Conservation (phyloP, 192 early-diverging fungal genomes). For the Backusella sp. region DNA sequence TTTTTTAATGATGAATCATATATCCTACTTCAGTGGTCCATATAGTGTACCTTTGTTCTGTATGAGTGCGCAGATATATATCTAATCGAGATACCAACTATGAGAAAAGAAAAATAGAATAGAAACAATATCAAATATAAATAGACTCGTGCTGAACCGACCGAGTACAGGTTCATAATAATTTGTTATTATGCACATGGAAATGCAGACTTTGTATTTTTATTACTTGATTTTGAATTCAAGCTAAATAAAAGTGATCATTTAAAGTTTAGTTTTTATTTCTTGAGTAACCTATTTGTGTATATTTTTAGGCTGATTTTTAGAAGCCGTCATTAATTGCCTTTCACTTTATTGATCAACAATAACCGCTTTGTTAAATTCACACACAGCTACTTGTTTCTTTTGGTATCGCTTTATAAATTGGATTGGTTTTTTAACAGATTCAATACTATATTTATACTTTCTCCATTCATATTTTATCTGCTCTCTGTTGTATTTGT, state of each 20-base stretch:
- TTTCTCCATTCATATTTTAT: slow-evolving; percentile 2
- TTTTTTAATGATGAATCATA: neutral
- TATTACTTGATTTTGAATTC: neutral
- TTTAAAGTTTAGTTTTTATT: slow-evolving; percentile 8
- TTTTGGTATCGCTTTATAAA: neutral
- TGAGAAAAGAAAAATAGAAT: neutral
- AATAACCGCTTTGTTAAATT: neutral
- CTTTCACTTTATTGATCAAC: neutral
- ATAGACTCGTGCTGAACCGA: neutral
- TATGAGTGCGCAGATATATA: neutral
- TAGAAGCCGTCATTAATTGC: neutral
- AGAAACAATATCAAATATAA: neutral
- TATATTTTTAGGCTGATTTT: neutral
- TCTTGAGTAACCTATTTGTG: neutral
- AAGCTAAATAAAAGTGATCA: neutral
- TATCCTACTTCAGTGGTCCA: neutral
- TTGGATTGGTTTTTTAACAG: neutral
- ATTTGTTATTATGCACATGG: neutral
- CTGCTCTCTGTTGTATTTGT: neutral
- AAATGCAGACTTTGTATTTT: neutral
- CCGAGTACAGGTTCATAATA: neutral
- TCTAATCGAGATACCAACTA: neutral
- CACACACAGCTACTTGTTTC: neutral
- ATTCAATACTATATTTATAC: slow-evolving; percentile 7
- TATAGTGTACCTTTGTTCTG: neutral